Conservation (phyloP, 78 protist genomes). For the Dictyostelium intermedium region DNA sequence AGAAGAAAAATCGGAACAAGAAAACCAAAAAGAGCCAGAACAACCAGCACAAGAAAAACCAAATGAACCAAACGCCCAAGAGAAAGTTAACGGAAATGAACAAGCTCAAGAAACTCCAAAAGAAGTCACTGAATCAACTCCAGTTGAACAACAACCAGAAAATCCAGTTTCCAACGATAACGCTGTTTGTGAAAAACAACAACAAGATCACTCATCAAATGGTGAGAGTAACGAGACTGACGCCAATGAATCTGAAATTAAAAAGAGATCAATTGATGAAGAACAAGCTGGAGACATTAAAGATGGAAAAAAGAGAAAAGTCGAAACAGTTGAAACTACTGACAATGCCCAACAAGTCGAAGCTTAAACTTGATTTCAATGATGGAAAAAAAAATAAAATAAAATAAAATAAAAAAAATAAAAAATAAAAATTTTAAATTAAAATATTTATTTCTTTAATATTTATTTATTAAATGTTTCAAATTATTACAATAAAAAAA, state of each 20-base stretch:
- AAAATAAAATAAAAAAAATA: not conserved
- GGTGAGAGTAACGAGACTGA: not conserved
- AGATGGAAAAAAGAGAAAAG: not conserved
- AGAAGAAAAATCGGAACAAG: not conserved
- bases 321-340: not conserved
- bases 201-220: not conserved
- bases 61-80: not conserved
- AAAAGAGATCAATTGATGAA: not conserved
- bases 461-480: too few relatives aligned
- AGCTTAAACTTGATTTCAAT: not conserved
- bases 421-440: too few relatives aligned
- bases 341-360: not conserved
- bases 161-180: not conserved
- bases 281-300: constrained; percentile 27
- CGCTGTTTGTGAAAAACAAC: not conserved
- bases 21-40: not conserved
- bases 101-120: not conserved
- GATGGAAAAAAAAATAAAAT: not conserved
- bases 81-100: not conserved
- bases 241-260: not conserved
- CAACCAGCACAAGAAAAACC: not conserved
- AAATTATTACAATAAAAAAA: too few relatives aligned
- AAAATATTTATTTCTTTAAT: too few relatives aligned
- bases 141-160: not conserved
- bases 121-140: not conserved